Base-by-base conservation (phyloP, 164 flowering plant genomes). In the Chimonanthus salicifolius region DNA sequence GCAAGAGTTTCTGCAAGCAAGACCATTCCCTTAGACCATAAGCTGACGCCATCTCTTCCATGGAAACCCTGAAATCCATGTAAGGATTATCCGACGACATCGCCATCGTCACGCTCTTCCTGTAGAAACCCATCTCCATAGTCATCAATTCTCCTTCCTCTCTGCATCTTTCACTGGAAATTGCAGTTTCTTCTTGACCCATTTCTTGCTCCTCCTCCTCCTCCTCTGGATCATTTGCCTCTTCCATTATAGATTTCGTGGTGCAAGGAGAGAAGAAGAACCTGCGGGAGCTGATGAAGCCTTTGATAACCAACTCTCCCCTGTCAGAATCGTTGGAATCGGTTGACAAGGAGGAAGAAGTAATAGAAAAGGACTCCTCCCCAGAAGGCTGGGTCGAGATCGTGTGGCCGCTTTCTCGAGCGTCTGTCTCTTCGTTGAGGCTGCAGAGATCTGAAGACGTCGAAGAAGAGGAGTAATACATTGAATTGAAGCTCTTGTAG, bases 31-130 rank as follows among this genome's bases (percentile, higher is more conserved):
- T 71, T 15, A 78, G 51, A 54, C 69, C 72, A 51, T 74, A 72
- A 3, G 75, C 80, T 68, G 62, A 72, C 43, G 74, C 75, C 77
- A 78, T 78, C 49, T 78, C 80, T 69, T 78, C 78, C 80, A 78
- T 78, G 15, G 80, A 78, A 15, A 49, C 72, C 65, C 75, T 78
- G 78, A 78, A 78, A 62, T 78, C 80, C 67, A 71, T 15, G 49
- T 50, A 72, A 0, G 80, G 80, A n/a, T 78, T 71, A 45, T 48
- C 63, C 11, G 80, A 78, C 11, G 63, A 49, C 78, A 78, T 74
- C 9, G 76, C 49, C 74, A 77, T 54, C 68, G 20, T 70, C 49
- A 74, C 60, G 47, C 72, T 70, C 21, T 71, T 74, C 45, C n/a
- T 65, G 71, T 47, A 71, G 33, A 68, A 62, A 46, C 48, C 58